These are phyloP conservation scores for Penicillium silybi DNA, from an alignment of 495 filamentous ascomycete species.

Conservation along the genomic window DNA sequence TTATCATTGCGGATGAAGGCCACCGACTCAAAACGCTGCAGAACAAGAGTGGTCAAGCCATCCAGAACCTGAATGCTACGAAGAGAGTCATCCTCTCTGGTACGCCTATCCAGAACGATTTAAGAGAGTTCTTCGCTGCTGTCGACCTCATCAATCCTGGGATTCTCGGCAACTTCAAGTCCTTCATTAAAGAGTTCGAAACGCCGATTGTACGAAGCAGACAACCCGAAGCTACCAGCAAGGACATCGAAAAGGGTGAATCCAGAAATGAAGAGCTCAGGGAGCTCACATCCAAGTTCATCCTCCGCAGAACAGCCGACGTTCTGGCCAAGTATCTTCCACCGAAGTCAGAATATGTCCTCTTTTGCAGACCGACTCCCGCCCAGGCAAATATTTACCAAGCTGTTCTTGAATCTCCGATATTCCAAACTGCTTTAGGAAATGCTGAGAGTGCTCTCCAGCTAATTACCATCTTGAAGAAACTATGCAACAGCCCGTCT, in stretches of 20 bases:
- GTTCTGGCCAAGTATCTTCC: conserved; percentile 69
- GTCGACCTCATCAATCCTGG: conserved; percentile 80
- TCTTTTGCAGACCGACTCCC: conserved; percentile 69
- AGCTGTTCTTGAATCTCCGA: conserved; percentile 63
- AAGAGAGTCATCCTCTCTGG: conserved; percentile 69
- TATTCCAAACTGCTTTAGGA: conserved; percentile 62
- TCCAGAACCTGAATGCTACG: conserved; percentile 65
- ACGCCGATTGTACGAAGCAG: conserved; percentile 65
- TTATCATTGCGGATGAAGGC: conserved; percentile 79
- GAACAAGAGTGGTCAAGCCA: conserved; percentile 75
- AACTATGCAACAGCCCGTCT: conserved; percentile 76
- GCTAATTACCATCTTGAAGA: conserved; percentile 76
- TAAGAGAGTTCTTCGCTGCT: conserved; percentile 74
- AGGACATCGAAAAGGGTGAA: conserved; percentile 72
- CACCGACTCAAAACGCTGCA: conserved; percentile 77
- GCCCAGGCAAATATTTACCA: conserved; percentile 69
- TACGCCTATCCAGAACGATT: conserved; percentile 77
- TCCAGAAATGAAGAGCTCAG: conserved; percentile 65
- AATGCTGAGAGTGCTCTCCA: conserved; percentile 66
- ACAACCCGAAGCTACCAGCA: conserved; percentile 63
- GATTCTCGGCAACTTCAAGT: conserved; percentile 60
- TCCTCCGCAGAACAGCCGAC: conserved; percentile 73
- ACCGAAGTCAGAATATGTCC: conserved; percentile 73
- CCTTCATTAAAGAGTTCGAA: conserved; percentile 73
- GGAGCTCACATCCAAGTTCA: conserved; percentile 65